phyloP scores from a whole-genome alignment of 2,329 filamentous ascomycete genomes.

The Sclerotinia nivalis region DNA sequence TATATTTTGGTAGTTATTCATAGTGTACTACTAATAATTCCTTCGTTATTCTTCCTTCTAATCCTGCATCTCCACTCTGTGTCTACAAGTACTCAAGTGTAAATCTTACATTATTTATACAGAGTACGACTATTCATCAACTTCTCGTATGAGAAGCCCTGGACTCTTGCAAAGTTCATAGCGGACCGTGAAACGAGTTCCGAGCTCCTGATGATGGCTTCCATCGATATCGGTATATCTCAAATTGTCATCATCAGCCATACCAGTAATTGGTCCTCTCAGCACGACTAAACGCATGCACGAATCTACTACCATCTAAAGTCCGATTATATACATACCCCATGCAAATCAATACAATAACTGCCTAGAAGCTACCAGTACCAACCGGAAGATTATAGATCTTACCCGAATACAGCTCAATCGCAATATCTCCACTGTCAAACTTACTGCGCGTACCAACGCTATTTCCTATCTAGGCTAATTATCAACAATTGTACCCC shows the following conservation, averaged over 20 bases:
- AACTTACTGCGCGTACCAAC: constrained; percentile 8
- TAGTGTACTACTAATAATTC: not conserved
- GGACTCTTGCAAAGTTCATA: not conserved
- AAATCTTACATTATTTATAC: not conserved
- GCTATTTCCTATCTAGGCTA: not conserved
- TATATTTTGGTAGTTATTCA: not conserved
- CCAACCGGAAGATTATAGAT: constrained; percentile 9
- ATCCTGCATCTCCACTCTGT: not conserved
- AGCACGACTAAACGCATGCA: not conserved
- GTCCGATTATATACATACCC: not conserved
- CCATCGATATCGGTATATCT: no score
- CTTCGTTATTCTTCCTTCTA: not conserved
- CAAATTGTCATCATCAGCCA: not conserved
- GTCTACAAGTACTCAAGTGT: not conserved
- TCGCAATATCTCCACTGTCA: constrained; percentile 8
- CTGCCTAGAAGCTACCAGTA: not conserved
- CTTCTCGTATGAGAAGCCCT: not conserved
- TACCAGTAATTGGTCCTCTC: not conserved
- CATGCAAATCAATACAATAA: not conserved
- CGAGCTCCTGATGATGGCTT: no score
- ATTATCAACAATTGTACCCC: not conserved
- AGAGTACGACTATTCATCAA: not conserved
- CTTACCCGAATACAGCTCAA: constrained; percentile 3
- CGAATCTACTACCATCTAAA: not conserved
- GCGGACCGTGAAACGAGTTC: no score